Base-by-base conservation (phyloP, 1,284 basidiomycete genomes). In the Leccinum griseonigrum region DNA sequence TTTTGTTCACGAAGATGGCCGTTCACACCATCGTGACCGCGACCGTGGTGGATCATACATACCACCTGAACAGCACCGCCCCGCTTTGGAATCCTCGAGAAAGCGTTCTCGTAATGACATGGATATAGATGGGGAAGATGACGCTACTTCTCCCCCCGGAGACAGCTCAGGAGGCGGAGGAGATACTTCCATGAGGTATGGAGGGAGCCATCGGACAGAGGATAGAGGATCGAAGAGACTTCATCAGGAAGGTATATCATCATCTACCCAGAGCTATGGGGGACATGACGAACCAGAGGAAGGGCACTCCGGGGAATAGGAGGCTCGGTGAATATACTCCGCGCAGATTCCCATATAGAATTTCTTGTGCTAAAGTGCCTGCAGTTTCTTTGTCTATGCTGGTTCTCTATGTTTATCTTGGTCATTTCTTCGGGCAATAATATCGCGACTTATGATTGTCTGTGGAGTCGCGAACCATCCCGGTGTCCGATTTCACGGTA, bases 51-150 rank as follows among this genome's bases (percentile, higher is more conserved):
- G 74, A 32, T 64, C 73, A 32, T 74, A 74, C 60, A 40, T 73
- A 58, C 68, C 64, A 63, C 64, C 66, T 53, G 72, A 74, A 53
- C 72, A 75, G 62, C 70, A 74, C 34, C 71, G 57, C 16, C 65
- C 69, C 52, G 61, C 62, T 72, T 63, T 69, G 60, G 75, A 74
- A 48, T 14, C 70, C 56, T 78, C 84, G 59, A 79, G 84, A 69
- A 87, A 86, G 69, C 79, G 86, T 60, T 79, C 75, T 63, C 78
- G 84, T 62, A 80, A 81, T 57, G 86, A 87, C 57, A 84, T 87
- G 83, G 86, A 88, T 54, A 76, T 84, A 57, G 84, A 79, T 60
- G 75, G 68, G 34, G 75, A 84, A 54, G 79, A 78, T 67, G 81
- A 81, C 59, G 77, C 80, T 66, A 75, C 72, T 63, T 74, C 66